These are phyloP conservation scores for Handroanthus guayacan DNA, from an alignment of 257 asterid species.

Conservation along the genomic window DNA sequence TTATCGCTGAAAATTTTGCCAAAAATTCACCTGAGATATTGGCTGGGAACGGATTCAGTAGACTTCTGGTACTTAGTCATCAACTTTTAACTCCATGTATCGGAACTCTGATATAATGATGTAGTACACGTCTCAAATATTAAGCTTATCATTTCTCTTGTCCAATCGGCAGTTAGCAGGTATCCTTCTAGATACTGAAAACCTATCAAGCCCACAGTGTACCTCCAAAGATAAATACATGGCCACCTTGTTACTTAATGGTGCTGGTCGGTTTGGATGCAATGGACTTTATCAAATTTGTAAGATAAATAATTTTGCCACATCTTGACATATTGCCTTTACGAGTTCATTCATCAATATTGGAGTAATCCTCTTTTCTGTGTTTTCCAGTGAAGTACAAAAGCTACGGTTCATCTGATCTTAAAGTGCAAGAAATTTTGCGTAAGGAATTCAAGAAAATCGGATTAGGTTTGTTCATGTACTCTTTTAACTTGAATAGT, in stretches of 20 bases:
- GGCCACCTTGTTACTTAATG: constrained; percentile 78
- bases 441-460: constrained; percentile 67
- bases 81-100: not conserved
- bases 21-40: constrained; percentile 68
- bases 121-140: not conserved
- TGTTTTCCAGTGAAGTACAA: constrained; percentile 66
- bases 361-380: not conserved
- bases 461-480: constrained; percentile 50
- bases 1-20: constrained; percentile 70
- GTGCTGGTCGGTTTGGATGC: constrained; percentile 89
- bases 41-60: constrained; percentile 78
- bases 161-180: constrained; percentile 71
- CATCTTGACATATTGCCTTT: not conserved
- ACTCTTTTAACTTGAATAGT: constrained; percentile 20
- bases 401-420: constrained; percentile 51
- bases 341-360: constrained; percentile 20
- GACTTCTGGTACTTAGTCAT: constrained; percentile 68
- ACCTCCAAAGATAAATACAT: constrained; percentile 79
- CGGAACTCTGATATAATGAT: no score
- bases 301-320: constrained; percentile 40
- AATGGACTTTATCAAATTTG: constrained; percentile 78
- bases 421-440: constrained; percentile 61
- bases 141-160: not conserved
- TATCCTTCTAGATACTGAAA: constrained; percentile 80
- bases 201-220: constrained; percentile 56